These are phyloP conservation scores for Penicillium sclerotigenum DNA, from an alignment of 2,329 filamentous ascomycete species.

Conservation along the genomic window DNA sequence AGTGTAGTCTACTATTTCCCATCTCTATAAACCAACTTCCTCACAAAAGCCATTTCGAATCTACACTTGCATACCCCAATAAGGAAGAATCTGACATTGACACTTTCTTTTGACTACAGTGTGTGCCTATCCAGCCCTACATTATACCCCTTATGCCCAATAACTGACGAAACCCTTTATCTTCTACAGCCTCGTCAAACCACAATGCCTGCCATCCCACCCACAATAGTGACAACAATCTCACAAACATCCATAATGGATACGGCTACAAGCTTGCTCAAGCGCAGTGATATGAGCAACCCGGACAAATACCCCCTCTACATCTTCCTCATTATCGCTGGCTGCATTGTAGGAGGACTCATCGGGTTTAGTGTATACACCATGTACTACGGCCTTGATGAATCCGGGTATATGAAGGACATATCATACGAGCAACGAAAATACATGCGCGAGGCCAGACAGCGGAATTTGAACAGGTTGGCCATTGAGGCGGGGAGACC, in stretches of 20 bases:
- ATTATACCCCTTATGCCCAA: background rate
- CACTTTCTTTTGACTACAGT: background rate
- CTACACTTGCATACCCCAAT: background rate
- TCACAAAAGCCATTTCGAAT: background rate
- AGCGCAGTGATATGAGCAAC: conserved; percentile 10
- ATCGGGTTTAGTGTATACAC: conserved; percentile 20
- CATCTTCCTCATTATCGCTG: conserved; percentile 26
- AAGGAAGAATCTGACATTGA: background rate
- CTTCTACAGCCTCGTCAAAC: background rate
- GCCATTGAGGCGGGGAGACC: conserved; percentile 19
- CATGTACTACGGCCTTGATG: conserved; percentile 24
- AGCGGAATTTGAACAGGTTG: conserved; percentile 22
- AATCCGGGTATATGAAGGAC: conserved; percentile 10
- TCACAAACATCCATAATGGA: conserved; percentile 1
- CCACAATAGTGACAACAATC: background rate
- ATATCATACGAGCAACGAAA: conserved; percentile 23
- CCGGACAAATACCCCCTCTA: conserved; percentile 22
- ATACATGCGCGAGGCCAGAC: conserved; percentile 31
- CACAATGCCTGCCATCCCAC: conserved; percentile 2
- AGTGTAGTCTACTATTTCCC: background rate
- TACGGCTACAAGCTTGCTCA: conserved; percentile 8
- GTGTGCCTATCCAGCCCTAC: background rate
- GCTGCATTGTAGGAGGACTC: conserved; percentile 25
- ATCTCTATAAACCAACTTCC: background rate
- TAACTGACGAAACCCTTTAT: background rate